phyloP scores from a whole-genome alignment of 108 stramenopile genomes.

The Mediolabrus comicus region DNA sequence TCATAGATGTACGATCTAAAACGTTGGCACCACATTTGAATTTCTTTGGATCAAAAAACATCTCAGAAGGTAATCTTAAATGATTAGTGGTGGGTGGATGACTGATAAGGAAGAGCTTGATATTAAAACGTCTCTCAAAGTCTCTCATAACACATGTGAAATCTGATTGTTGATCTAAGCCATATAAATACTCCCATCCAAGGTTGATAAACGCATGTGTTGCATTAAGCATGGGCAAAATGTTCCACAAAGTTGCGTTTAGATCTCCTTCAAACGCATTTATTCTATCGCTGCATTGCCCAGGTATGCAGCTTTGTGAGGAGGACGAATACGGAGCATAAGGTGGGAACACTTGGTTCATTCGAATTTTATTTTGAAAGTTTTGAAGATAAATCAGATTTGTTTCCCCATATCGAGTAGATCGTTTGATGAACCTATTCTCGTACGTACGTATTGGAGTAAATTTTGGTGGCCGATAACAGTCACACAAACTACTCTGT shows the following conservation, averaged over 20 bases:
- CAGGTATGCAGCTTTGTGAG: too few species aligned
- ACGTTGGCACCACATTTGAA: neutral
- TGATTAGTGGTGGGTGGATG: neutral
- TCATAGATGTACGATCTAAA: constrained; percentile 1
- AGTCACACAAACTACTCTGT: constrained; percentile 10
- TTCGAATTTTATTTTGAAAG: neutral
- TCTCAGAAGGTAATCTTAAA: neutral
- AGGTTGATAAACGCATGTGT: constrained; percentile 10
- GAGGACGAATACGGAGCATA: neutral
- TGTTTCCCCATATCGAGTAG: constrained; percentile 15
- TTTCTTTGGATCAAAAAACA: neutral
- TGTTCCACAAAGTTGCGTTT: constrained; percentile 8
- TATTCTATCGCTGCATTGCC: neutral
- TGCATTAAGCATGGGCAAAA: constrained; percentile 5
- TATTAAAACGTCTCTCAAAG: neutral
- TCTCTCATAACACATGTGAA: neutral
- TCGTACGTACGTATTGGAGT: neutral
- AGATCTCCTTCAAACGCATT: constrained; percentile 4
- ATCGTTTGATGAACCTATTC: constrained; percentile 12
- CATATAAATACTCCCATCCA: constrained; percentile 1
- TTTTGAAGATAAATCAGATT: constrained; percentile 14
- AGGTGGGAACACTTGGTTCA: constrained; percentile 7
- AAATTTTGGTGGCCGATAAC: neutral
- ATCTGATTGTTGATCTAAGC: neutral
- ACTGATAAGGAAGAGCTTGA: neutral